Evolutionary conservation across 768 basidiomycete species (phyloP), one percentile per base, ranked within the genome.

Genomic region (Hysterangium stoloniferum): DNA sequence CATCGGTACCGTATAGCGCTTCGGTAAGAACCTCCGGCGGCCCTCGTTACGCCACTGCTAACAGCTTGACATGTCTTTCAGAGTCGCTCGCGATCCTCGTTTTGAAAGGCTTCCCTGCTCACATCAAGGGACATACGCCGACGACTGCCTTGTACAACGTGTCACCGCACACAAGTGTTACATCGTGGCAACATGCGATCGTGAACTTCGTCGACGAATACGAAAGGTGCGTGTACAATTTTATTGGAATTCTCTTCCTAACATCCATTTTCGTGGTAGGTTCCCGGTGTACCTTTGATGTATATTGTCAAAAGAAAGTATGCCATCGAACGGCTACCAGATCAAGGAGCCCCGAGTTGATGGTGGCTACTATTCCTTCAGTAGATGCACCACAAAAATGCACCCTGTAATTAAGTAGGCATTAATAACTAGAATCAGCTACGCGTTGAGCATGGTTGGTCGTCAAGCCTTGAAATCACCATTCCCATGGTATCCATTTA

Each of bases 141-240:
- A 99, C 64, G 96, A 99, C 72, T 99, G 96, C 64, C 78, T 99
- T 19, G 88, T 99, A 15, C 90, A 98, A 63, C 85, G 96, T 28
- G 92, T 97, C 8, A 90, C 88, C 2, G 80, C 93, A 6, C 91
- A 94, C 70, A 88, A 90, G 63, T 97, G 94, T 67, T 98, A 89
- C 66, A 84, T 99, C 56, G 94, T 99, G 36, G 96, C 96, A 4
- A 97, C 96, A 20, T 98, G 95, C 62, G 96, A 99, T 75, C 76
- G 94, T 52, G 94, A 97, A 61, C 78, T 99, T 27, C 80, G 96
- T 27, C 73, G 92, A 41, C 77, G 96, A 48, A 85, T 99, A 68
- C 80, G 96, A 35, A 92, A 96, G 66, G 49, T 51, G 22, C 40
- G 27, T 42, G 12, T 6, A 27, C 20, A 29, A 37, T n/a, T 17